phyloP scores from a whole-genome alignment of 805 yeast genomes.

The Kluyveromyces siamensis region DNA sequence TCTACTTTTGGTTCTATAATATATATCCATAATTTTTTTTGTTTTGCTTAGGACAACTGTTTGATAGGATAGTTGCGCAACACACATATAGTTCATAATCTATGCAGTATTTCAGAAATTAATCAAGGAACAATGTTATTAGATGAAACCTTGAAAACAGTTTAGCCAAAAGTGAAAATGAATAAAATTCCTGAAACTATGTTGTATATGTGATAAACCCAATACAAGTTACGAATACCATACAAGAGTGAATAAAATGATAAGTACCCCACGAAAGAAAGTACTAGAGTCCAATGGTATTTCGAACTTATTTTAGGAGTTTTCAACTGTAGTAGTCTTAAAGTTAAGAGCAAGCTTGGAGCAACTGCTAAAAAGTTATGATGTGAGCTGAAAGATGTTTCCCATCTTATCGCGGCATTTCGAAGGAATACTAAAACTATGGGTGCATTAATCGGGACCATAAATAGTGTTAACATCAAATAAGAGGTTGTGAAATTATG shows the following conservation, averaged over 20 bases:
- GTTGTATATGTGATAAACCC: conserved; percentile 74
- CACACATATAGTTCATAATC: background rate
- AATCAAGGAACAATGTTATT: background rate
- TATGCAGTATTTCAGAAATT: background rate
- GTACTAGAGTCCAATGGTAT: conserved; percentile 27
- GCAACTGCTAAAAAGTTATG: conserved; percentile 72
- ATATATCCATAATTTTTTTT: background rate
- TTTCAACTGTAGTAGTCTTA: conserved; percentile 41
- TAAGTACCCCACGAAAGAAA: conserved; percentile 39
- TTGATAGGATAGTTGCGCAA: background rate
- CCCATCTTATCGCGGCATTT: conserved; percentile 69
- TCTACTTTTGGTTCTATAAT: background rate
- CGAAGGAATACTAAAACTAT: conserved; percentile 74
- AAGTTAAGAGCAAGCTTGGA: conserved; percentile 58
- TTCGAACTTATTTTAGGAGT: conserved; percentile 30
- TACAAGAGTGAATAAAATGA: conserved; percentile 55
- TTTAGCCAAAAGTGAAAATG: conserved; percentile 5
- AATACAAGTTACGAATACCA: conserved; percentile 76
- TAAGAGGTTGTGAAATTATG: conserved; percentile 56
- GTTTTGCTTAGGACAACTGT: background rate
- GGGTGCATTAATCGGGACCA: conserved; percentile 72
- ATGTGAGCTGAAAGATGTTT: conserved; percentile 77
- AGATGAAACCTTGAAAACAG: background rate
- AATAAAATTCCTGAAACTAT: conserved; percentile 47
- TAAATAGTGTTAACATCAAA: conserved; percentile 62